Conservation (phyloP, 257 asterid genomes). For the Leonotis leonurus region DNA sequence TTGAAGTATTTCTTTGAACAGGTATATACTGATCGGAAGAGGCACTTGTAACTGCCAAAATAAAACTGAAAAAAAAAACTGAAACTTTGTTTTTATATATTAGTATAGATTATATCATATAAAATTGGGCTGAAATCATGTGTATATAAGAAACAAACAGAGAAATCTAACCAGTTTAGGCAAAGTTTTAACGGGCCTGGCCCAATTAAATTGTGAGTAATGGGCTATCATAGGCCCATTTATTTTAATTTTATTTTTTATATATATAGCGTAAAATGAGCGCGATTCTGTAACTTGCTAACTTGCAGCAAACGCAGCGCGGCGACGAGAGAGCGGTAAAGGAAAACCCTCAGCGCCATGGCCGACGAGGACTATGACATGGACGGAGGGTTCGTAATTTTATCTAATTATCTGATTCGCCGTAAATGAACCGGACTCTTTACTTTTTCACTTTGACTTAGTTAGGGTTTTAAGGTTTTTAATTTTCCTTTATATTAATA, state of each 20-base stretch:
- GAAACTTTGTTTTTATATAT: too few species aligned
- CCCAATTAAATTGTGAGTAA: not conserved
- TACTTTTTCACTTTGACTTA: not conserved
- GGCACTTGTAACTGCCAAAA: too few species aligned
- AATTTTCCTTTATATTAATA: slow-evolving; percentile 17
- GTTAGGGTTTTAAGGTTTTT: slow-evolving; percentile 16
- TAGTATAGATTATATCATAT: too few species aligned
- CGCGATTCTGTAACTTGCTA: too few species aligned
- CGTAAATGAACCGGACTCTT: not conserved
- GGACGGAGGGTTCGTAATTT: slow-evolving; percentile 57
- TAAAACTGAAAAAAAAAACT: too few species aligned
- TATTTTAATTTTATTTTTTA: not conserved
- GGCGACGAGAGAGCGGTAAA: not conserved
- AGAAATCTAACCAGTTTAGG: not conserved
- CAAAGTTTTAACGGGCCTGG: not conserved
- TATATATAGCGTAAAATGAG: too few species aligned
- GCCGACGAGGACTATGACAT: slow-evolving; percentile 90
- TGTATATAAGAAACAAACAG: too few species aligned
- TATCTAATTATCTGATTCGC: not conserved
- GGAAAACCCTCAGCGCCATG: slow-evolving; percentile 30
- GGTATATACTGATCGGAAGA: too few species aligned
- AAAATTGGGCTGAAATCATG: too few species aligned
- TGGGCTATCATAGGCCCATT: not conserved
- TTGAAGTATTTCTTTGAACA: too few species aligned
- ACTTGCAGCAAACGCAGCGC: not conserved